Evolutionary conservation across 805 yeast species (phyloP), one percentile per base, ranked within the genome.

Genomic region (Pichia cabralensis): DNA sequence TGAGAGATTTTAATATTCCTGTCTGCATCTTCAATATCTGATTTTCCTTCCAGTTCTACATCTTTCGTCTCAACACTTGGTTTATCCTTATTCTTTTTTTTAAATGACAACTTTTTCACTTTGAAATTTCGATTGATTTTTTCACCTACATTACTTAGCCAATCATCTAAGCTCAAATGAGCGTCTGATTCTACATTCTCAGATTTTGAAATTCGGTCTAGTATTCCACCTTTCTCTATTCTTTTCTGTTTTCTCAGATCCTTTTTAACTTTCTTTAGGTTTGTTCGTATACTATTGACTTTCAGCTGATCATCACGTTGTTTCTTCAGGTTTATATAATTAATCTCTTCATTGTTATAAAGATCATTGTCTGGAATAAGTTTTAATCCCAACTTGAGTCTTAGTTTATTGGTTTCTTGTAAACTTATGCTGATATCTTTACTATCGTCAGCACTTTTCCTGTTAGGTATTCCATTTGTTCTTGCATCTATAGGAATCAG

Each of bases 1-100:
- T 76, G 81, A 0, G 76, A 60, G 26, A 58, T 60, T n/a, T n/a
- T n/a, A n/a, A n/a, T 12, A 69, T 28, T 1, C 60, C 62, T 6
- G 56, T 47, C 8, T 63, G 43, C 20, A 55, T 64, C 10, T 55
- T 54, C 3, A 46, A 33, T 3, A 48, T 40, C 18, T 26, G 35
- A 44, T 13, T 37, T 34, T 5, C 29, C 33, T 12, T 25, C 33
- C 24, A 35, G 39, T 8, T 36, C 26, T 31, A 33, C 14, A n/a
- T n/a, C n/a, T n/a, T n/a, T n/a, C n/a, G n/a, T n/a, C n/a, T n/a
- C n/a, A n/a, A n/a, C n/a, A n/a, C n/a, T n/a, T n/a, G n/a, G n/a
- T 28, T 30, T 19, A 15, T 28, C 18, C 23, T 8, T n/a, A n/a
- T 23, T 32, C 28, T 28, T 33, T 37, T 36, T 26, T 16, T 38